Evolutionary conservation across 805 yeast genomes (phyloP), one percentile per base, ranked within the genome.

Genomic region (Candida gorgasii): DNA sequence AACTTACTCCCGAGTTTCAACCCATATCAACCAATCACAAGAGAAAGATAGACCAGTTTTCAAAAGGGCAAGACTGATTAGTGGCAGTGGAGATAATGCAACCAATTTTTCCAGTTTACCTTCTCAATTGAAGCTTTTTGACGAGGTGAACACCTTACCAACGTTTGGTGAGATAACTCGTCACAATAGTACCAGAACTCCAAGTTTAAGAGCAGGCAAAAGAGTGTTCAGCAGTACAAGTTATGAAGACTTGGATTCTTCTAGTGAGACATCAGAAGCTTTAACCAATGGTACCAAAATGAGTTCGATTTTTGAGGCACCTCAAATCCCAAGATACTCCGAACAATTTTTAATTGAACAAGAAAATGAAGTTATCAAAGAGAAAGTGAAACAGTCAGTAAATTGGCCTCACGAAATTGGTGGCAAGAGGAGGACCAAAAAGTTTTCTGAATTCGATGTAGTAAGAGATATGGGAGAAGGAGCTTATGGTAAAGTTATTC

Each of bases 401-500:
- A 57, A 61, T 35, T 79, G 80, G 74, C 84, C 84, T 0, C 47
- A 45, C 16, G 72, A 67, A 20, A 72, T 73, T 12, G 97, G 97
- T 1, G 67, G 73, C 5, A 69, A 72, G 42, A 78, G 93, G 54
- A 75, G 96, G 41, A 80, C 76, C 15, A 87, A 87, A 58, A 78
- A 80, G 46, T 76, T 88, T 48, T 60, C 74, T 0, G 96, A 89
- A 58, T 93, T 88, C 53, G 63, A 67, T 1, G 76, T 86, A 1
- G 35, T 89, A 33, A 85, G 86, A 58, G 79, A 82, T 48, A 79
- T 93, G 81, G 99, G 99, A 1, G 92, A 86, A 61, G 99, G 99
- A 28, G 97, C 98, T 0, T 93, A 93, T 57, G 99, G 99, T 9
- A 87, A 88, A 57, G 99, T 93, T 14, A 84, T 88, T 18, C 72